Evolutionary conservation across 306 rosid genomes (phyloP).

Genomic region (Phaseolus lunatus): DNA sequence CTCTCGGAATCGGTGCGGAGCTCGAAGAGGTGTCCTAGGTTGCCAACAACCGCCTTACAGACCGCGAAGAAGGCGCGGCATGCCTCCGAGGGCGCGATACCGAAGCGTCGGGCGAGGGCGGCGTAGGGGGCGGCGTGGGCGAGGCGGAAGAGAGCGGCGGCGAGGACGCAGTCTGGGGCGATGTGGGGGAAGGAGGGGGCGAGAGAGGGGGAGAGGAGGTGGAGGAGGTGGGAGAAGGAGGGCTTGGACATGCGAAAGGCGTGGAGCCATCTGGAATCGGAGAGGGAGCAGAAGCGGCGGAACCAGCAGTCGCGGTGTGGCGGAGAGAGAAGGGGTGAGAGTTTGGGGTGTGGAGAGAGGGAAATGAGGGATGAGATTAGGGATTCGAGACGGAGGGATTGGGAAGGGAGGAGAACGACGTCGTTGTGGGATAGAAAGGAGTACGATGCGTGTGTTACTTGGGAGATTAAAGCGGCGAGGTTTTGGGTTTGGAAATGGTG

Average conservation of each 20-base stretch:
- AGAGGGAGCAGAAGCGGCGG: slow-evolving; percentile 60
- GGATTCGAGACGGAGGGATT: slow-evolving; percentile 60
- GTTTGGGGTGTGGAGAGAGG: slow-evolving; percentile 36
- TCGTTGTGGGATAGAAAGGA: slow-evolving; percentile 75
- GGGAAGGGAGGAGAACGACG: slow-evolving; percentile 65
- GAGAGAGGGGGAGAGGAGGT: slow-evolving; percentile 52
- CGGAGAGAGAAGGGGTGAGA: slow-evolving; percentile 29
- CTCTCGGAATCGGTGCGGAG: slow-evolving; percentile 57
- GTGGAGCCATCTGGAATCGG: slow-evolving; percentile 61
- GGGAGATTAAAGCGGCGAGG: slow-evolving; percentile 45
- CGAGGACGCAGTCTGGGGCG: slow-evolving; percentile 62
- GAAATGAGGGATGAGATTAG: slow-evolving; percentile 51
- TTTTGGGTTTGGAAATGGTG: slow-evolving; percentile 17
- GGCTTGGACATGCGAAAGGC: slow-evolving; percentile 72
- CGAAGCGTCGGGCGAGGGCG: slow-evolving; percentile 66
- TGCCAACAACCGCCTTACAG: slow-evolving; percentile 58
- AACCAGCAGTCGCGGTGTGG: slow-evolving; percentile 64
- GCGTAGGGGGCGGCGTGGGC: slow-evolving; percentile 75
- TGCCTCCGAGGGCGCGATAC: slow-evolving; percentile 56
- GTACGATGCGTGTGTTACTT: slow-evolving; percentile 52
- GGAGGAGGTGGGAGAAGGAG: slow-evolving; percentile 68
- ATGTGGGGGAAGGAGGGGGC: slow-evolving; percentile 48
- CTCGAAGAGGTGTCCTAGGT: slow-evolving; percentile 67
- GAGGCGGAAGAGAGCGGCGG: slow-evolving; percentile 71
- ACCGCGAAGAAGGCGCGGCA: slow-evolving; percentile 68